Base-by-base conservation (phyloP, 768 basidiomycete genomes). In the Epithele typhae region DNA sequence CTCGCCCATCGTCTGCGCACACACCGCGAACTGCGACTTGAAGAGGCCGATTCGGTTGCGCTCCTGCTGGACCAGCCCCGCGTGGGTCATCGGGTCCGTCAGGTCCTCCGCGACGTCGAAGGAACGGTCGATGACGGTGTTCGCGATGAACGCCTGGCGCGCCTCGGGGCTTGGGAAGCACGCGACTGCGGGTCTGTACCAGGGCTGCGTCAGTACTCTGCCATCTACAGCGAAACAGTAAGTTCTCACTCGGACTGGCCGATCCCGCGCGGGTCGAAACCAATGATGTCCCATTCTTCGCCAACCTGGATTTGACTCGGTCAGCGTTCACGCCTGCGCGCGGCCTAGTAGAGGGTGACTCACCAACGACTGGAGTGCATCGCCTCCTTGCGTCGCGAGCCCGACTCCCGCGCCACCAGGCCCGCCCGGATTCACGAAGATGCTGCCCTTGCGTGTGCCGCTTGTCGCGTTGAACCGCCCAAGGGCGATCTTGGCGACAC, bases 211-310 rank as follows among this genome's bases (percentile, higher is more conserved):
- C 8, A n/a, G 23, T 10, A 11, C 9, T 2, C 5, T 5, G 19
- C 5, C 15, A 15, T 25, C n/a, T 17, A 12, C 9, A 32, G 30
- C 5, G 30, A 18, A n/a, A n/a, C n/a, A n/a, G n/a, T n/a, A 2
- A 38, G n/a, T 18, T 5, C 2, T 39, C 37, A 66, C 65, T 53
- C 51, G 4, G 65, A 59, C 33, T 55, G 45, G 25, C 63, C 64
- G n/a, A 67, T 61, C 1, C 65, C 65, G 46, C 64, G 51, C 1
- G 62, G 63, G 50, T 64, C 64, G 51, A 63, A 64, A 11, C 63
- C 60, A 14, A 62, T 45, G 24, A 62, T 50, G 33, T 62, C 60
- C 23, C 50, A 62, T 12, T 64, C 55, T 43, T 60, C 56, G 21
- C 56, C 57, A 15, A 64, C 22, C 57, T 57, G 25, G 18, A 36